phyloP scores from a whole-genome alignment of 2,329 filamentous ascomycete species.

The Stachybotrys elegans region DNA sequence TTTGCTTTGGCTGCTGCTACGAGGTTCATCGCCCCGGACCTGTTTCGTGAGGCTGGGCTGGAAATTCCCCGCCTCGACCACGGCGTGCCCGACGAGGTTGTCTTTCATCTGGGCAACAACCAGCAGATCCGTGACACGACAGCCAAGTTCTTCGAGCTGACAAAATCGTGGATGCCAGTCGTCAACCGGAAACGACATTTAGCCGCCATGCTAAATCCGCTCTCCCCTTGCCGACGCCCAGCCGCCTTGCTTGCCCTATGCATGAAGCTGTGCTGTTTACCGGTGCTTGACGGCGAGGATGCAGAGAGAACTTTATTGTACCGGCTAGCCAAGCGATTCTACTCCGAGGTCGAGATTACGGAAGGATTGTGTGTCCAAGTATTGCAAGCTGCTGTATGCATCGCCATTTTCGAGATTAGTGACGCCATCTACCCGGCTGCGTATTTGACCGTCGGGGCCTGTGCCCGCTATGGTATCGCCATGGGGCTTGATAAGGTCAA shows the following conservation, averaged over 20 bases:
- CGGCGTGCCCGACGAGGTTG: not conserved
- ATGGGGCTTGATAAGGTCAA: constrained; percentile 8
- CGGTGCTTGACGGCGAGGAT: not conserved
- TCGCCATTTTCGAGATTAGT: constrained; percentile 11
- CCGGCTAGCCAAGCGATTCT: constrained; percentile 3
- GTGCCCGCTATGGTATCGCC: constrained; percentile 9
- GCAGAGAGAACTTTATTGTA: constrained; percentile 1
- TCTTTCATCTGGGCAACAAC: not conserved
- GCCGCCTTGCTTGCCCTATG: constrained; percentile 4
- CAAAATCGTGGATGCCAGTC: constrained; percentile 7
- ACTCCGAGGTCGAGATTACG: constrained; percentile 1
- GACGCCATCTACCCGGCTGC: constrained; percentile 12
- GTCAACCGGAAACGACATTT: constrained; percentile 4
- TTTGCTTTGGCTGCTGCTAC: not conserved
- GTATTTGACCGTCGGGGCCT: constrained; percentile 10
- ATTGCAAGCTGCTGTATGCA: constrained; percentile 10
- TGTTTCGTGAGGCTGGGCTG: constrained; percentile 4
- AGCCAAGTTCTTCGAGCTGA: constrained; percentile 2
- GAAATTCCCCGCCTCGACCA: constrained; percentile 2
- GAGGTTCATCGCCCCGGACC: constrained; percentile 6
- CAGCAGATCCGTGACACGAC: constrained; percentile 2
- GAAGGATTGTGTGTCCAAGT: constrained; percentile 7
- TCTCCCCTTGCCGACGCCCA: constrained; percentile 4
- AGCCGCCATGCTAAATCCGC: constrained; percentile 2
- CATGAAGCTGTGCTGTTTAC: constrained; percentile 7